phyloP scores from a whole-genome alignment of 2,329 filamentous ascomycete genomes.

The Penicillium vulpinum region DNA sequence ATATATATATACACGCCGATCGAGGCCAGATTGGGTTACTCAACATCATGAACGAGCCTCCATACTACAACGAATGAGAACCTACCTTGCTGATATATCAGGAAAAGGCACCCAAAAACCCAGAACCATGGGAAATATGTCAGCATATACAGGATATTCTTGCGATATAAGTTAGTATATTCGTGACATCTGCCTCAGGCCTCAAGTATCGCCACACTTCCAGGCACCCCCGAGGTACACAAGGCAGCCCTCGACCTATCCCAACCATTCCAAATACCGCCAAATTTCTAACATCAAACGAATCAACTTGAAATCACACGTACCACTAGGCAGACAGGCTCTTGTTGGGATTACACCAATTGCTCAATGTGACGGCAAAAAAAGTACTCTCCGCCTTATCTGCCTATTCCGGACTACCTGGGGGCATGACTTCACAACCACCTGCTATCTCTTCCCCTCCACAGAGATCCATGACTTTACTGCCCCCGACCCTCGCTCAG shows the following conservation, averaged over 20 bases:
- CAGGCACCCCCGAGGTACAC: constrained; percentile 1
- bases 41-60: background rate
- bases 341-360: background rate
- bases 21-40: constrained; percentile 1
- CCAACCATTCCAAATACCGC: background rate
- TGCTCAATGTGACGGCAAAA: constrained; percentile 20
- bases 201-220: background rate
- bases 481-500: constrained; percentile 39
- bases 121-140: background rate
- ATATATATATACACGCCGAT: background rate
- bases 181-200: background rate
- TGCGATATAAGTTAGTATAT: background rate
- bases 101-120: background rate
- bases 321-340: background rate
- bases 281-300: background rate
- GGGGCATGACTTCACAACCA: constrained; percentile 20
- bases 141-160: background rate
- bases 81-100: background rate
- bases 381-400: constrained; percentile 30
- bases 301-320: background rate
- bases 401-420: constrained; percentile 15
- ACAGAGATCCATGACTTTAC: constrained; percentile 40
- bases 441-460: constrained; percentile 9
- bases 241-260: background rate
- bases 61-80: background rate